Percentiles rank a stretch among this genome's conserved stretches.
Conservation (phyloP, 805 yeast genomes). For the Saturnispora zaruensis region DNA sequence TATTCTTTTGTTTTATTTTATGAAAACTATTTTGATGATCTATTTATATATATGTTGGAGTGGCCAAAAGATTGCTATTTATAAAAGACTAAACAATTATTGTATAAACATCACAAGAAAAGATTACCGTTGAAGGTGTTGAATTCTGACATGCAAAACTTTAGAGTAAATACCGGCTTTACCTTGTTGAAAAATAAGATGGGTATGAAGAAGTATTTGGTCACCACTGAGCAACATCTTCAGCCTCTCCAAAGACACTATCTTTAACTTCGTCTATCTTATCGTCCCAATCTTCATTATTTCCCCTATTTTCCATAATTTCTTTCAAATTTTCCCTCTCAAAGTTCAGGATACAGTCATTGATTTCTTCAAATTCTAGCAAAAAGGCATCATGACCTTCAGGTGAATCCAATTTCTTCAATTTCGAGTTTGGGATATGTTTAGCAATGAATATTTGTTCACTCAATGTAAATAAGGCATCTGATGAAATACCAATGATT, state of each 20-base stretch:
- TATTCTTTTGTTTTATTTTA: not conserved
- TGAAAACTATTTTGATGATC: not conserved
- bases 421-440: slow-evolving; percentile 56
- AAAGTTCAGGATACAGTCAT: slow-evolving; percentile 61
- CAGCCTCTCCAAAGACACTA: slow-evolving; percentile 91
- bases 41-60: not conserved
- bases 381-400: slow-evolving; percentile 98
- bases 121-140: slow-evolving; percentile 9
- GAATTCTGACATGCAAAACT: not conserved
- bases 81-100: not conserved
- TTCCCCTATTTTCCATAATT: slow-evolving; percentile 45
- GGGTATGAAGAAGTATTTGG: not conserved
- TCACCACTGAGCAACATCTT: slow-evolving; percentile 88
- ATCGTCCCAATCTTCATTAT: slow-evolving; percentile 38
- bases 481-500: slow-evolving; percentile 83
- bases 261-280: slow-evolving; percentile 43
- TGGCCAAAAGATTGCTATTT: not conserved
- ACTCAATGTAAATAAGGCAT: slow-evolving; percentile 83
- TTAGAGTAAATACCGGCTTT: slow-evolving; percentile 9
- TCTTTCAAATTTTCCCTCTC: slow-evolving; percentile 49
- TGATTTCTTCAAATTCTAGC: slow-evolving; percentile 78
- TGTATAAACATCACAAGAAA: slow-evolving; percentile 1
- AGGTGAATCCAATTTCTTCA: slow-evolving; percentile 74
- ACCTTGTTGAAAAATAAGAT: slow-evolving; percentile 10
- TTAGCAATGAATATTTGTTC: slow-evolving; percentile 84